These are phyloP conservation scores for Globisporangium iwayamae DNA, from an alignment of 352 stramenopile species.

Conservation along the genomic window DNA sequence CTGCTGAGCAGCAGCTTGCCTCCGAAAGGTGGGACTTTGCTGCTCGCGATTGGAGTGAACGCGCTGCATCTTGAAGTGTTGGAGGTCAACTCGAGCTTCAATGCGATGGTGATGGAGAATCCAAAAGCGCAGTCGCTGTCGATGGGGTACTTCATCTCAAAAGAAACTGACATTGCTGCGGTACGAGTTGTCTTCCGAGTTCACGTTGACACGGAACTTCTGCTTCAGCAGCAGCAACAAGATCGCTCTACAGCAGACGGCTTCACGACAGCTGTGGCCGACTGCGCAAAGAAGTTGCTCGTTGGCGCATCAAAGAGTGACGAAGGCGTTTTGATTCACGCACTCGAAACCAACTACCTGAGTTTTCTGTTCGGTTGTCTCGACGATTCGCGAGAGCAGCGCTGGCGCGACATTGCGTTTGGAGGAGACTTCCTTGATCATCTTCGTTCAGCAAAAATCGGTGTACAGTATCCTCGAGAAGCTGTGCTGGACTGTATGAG, in stretches of 20 bases:
- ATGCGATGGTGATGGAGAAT: slow-evolving; percentile 8
- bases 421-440: slow-evolving; percentile 11
- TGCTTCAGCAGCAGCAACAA: background rate
- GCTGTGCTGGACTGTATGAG: slow-evolving; percentile 5
- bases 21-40: slow-evolving; percentile 4
- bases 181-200: slow-evolving; percentile 14
- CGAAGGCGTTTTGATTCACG: background rate
- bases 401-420: slow-evolving; percentile 13
- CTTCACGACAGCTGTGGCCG: background rate
- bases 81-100: background rate
- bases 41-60: slow-evolving; percentile 15
- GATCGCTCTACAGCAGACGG: background rate
- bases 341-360: slow-evolving; percentile 9
- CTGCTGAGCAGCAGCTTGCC: background rate
- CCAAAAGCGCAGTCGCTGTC: slow-evolving; percentile 13
- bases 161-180: slow-evolving; percentile 12
- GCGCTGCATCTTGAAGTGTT: slow-evolving; percentile 12
- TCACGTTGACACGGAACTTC: slow-evolving; percentile 7
- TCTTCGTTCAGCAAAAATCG: background rate
- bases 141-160: slow-evolving; percentile 15
- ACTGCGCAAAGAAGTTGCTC: background rate
- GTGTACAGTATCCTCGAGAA: slow-evolving; percentile 2
- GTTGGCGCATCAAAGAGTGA: background rate
- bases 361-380: slow-evolving; percentile 14
- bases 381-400: background rate